Conservation (phyloP, 371 early-diverging fungal genomes). For the Mucor sp. region DNA sequence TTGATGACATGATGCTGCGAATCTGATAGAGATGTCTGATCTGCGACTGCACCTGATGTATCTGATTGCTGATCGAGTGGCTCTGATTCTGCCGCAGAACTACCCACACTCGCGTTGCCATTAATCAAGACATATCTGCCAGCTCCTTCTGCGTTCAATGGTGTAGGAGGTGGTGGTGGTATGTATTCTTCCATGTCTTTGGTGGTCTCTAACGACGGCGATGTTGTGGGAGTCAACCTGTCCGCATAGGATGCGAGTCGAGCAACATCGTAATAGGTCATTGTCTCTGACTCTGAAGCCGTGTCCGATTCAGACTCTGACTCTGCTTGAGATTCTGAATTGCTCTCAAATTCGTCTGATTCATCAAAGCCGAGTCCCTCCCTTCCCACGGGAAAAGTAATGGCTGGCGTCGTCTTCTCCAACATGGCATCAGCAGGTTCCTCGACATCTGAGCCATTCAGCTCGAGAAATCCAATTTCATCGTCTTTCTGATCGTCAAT, state of each 20-base stretch:
- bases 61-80: neutral
- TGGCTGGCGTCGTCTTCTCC: neutral
- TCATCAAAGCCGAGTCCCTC: neutral
- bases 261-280: neutral
- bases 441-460: neutral
- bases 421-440: neutral
- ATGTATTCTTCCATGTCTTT: neutral
- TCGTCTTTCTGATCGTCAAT: slow-evolving; percentile 14
- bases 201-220: neutral
- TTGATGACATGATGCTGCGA: neutral
- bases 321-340: neutral
- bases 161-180: too few relatives aligned
- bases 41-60: neutral
- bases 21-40: neutral
- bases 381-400: neutral
- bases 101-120: neutral
- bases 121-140: neutral
- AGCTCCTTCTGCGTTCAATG: neutral
- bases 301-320: neutral
- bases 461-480: neutral
- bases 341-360: neutral
- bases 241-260: neutral
- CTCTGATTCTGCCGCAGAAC: neutral
- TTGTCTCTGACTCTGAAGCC: neutral
- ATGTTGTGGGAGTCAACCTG: neutral